Percentiles rank a stretch among this genome's conserved stretches.
Conservation (phyloP, 768 basidiomycete genomes). For the Lactarius quietus region DNA sequence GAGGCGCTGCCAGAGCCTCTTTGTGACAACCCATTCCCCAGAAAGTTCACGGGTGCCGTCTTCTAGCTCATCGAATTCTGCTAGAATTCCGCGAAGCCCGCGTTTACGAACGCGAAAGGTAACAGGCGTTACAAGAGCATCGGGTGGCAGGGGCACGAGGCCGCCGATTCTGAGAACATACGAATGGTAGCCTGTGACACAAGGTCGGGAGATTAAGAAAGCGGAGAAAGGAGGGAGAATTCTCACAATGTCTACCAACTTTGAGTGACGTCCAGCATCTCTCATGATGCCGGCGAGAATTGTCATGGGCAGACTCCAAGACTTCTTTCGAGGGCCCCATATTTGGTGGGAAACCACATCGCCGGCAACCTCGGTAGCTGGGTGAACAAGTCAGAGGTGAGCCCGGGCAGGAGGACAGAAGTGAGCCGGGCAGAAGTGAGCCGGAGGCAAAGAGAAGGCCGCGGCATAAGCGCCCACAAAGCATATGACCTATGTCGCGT, state of each 20-base stretch:
- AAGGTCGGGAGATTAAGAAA: not conserved
- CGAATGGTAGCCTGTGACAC: constrained; percentile 44
- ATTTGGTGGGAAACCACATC: constrained; percentile 78
- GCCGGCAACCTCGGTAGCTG: constrained; percentile 47
- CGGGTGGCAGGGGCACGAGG: constrained; percentile 81
- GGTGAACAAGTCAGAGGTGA: not conserved
- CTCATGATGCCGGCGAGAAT: constrained; percentile 82
- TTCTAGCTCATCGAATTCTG: constrained; percentile 69
- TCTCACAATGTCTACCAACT: constrained; percentile 78
- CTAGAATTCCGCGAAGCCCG: constrained; percentile 74
- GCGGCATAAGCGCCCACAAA: constrained; percentile 1
- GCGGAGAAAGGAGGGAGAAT: not conserved
- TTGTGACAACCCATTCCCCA: constrained; percentile 97
- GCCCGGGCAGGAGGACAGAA: constrained; percentile 35
- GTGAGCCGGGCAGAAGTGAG: constrained; percentile 33
- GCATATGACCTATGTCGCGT: constrained; percentile 15
- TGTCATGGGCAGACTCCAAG: constrained; percentile 96
- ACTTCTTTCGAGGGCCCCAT: constrained; percentile 82
- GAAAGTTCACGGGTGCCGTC: constrained; percentile 75
- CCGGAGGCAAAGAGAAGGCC: not conserved
- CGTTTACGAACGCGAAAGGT: constrained; percentile 79
- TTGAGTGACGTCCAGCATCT: constrained; percentile 74
- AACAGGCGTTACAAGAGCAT: constrained; percentile 92
- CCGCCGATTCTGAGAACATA: constrained; percentile 74
- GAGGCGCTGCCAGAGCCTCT: constrained; percentile 81